These are phyloP conservation scores for Pisolithus marmoratus DNA, from an alignment of 768 basidiomycete genomes.

Conservation along the genomic window DNA sequence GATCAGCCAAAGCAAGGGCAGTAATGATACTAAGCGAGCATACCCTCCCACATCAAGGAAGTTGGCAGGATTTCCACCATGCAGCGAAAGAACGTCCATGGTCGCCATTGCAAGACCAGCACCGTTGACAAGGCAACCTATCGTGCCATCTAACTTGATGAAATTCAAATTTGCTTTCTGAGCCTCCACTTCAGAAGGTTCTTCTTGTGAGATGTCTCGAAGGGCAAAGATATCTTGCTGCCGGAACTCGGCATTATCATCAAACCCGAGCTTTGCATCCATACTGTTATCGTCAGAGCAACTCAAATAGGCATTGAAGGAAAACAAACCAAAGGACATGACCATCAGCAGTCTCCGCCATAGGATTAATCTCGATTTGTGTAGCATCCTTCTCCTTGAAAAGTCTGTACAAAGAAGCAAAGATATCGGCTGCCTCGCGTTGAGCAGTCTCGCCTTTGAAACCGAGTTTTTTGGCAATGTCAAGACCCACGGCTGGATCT, in stretches of 20 bases:
- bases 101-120: slow-evolving; percentile 99
- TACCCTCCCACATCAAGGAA: slow-evolving; percentile 98
- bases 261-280: slow-evolving; percentile 99
- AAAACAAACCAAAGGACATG: slow-evolving; percentile 80
- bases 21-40: slow-evolving; percentile 10
- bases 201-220: slow-evolving; percentile 92
- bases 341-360: slow-evolving; percentile 89
- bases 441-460: slow-evolving; percentile 70
- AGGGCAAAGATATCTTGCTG: slow-evolving; percentile 85
- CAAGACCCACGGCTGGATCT: slow-evolving; percentile 61
- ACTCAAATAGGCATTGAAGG: neutral
- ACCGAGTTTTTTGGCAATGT: slow-evolving; percentile 84
- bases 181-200: slow-evolving; percentile 95
- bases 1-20: slow-evolving; percentile 1
- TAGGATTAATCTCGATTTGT: slow-evolving; percentile 98
- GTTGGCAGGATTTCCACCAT: slow-evolving; percentile 96
- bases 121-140: slow-evolving; percentile 97
- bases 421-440: slow-evolving; percentile 86
- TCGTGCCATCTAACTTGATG: slow-evolving; percentile 96
- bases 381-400: slow-evolving; percentile 99
- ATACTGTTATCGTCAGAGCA: slow-evolving; percentile 51
- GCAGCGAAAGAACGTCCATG: slow-evolving; percentile 97
- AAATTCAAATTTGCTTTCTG: slow-evolving; percentile 96
- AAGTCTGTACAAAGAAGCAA: slow-evolving; percentile 89
- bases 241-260: slow-evolving; percentile 98